A percentile compares a stretch with the other conserved stretches of the same genome.
phyloP scores from a whole-genome alignment of 345 rosid species.

The Lenwebbia sp. region DNA sequence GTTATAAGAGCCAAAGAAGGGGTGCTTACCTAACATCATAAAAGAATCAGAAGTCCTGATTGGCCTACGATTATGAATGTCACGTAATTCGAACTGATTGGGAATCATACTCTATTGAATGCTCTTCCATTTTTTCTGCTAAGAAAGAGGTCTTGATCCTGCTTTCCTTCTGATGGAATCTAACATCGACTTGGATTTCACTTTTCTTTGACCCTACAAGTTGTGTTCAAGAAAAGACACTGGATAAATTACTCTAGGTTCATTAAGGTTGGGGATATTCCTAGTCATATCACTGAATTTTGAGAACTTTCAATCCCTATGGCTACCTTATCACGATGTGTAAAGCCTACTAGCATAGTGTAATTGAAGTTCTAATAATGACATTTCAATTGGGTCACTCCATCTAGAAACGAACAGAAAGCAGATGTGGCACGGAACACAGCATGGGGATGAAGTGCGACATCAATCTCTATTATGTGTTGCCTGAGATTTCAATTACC shows the following conservation, averaged over 20 bases:
- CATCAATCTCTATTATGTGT: background rate
- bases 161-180: background rate
- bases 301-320: background rate
- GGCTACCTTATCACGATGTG: background rate
- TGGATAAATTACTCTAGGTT: background rate
- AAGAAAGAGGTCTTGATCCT: background rate
- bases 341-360: background rate
- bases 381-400: background rate
- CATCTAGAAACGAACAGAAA: background rate
- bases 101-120: background rate
- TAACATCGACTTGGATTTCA: background rate
- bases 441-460: background rate
- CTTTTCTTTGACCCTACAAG: background rate
- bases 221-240: background rate
- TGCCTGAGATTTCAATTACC: background rate
- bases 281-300: background rate
- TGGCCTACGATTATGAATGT: background rate
- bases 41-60: background rate
- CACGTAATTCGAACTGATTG: background rate
- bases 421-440: background rate
- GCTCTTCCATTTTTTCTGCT: background rate
- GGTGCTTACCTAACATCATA: background rate
- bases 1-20: background rate
- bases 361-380: background rate
- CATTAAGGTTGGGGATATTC: background rate